phyloP scores from a whole-genome alignment of 176 grass and related monocot species.

The Triticum timopheevii region DNA sequence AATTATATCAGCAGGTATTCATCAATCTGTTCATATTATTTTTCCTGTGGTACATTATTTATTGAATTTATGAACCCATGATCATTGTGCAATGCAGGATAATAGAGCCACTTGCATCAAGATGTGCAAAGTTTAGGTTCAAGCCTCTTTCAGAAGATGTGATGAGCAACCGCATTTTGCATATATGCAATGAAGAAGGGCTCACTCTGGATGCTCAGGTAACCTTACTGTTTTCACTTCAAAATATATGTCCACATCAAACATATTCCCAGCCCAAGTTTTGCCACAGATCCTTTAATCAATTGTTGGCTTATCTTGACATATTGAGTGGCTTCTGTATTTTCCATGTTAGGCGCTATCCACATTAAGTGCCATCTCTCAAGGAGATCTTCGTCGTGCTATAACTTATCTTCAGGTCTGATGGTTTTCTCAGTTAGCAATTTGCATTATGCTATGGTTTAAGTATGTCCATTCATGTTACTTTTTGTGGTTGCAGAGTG shows the following conservation, averaged over 20 bases:
- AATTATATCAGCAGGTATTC: constrained; percentile 99
- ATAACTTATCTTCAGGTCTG: constrained; percentile 97
- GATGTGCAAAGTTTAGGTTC: constrained; percentile 99
- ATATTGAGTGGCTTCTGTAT: constrained; percentile 35
- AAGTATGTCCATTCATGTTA: constrained; percentile 7
- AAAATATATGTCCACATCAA: constrained; percentile 21
- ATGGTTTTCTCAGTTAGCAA: not conserved
- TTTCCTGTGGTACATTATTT: constrained; percentile 1
- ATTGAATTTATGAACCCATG: not conserved
- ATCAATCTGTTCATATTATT: not conserved
- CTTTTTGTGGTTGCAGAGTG: constrained; percentile 64
- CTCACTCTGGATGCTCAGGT: constrained; percentile 85
- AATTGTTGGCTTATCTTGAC: constrained; percentile 24
- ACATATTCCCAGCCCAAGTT: not conserved
- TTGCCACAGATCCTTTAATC: not conserved
- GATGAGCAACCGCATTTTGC: constrained; percentile 86
- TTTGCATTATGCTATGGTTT: not conserved
- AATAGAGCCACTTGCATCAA: constrained; percentile 95
- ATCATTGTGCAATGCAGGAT: constrained; percentile 58
- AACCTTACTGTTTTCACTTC: constrained; percentile 4
- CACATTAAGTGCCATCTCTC: constrained; percentile 83
- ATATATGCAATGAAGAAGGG: constrained; percentile 96
- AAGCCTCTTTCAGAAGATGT: constrained; percentile 94
- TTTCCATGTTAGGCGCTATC: constrained; percentile 62
- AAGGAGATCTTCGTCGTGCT: constrained; percentile 97